phyloP scores from a whole-genome alignment of 768 basidiomycete genomes.

The Termitomyces sp. region DNA sequence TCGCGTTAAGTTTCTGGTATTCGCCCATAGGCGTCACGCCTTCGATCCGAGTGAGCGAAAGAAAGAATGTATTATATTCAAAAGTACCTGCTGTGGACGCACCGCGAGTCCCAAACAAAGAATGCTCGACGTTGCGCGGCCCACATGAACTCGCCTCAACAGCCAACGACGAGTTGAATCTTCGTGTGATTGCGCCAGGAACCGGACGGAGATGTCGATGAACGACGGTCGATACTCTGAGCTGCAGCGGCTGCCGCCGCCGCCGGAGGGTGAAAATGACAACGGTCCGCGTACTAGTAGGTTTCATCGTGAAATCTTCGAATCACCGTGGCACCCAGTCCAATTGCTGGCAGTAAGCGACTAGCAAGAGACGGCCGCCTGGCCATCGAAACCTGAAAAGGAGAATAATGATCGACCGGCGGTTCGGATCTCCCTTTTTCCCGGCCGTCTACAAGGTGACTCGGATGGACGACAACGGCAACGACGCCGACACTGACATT shows the following conservation, averaged over 20 bases:
- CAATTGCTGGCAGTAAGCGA: no score
- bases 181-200: constrained; percentile 12
- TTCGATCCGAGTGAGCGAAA: constrained; percentile 20
- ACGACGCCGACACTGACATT: constrained; percentile 16
- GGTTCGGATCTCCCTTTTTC: constrained; percentile 6
- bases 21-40: constrained; percentile 38
- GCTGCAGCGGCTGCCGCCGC: background rate
- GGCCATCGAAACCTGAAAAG: background rate
- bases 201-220: constrained; percentile 5
- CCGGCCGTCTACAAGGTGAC: background rate
- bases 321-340: no score
- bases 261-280: constrained; percentile 17
- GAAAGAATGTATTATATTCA: background rate
- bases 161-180: constrained; percentile 34
- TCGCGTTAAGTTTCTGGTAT: constrained; percentile 43
- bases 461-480: constrained; percentile 23
- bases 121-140: constrained; percentile 23
- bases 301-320: constrained; percentile 24
- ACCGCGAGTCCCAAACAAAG: constrained; percentile 16
- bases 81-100: constrained; percentile 7
- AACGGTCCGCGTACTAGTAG: constrained; percentile 22
- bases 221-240: constrained; percentile 9
- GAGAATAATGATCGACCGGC: constrained; percentile 4
- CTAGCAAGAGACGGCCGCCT: background rate
- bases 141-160: constrained; percentile 24